These are phyloP conservation scores for Colletotrichum lupini DNA, from an alignment of 2,329 filamentous ascomycete species.

Conservation along the genomic window DNA sequence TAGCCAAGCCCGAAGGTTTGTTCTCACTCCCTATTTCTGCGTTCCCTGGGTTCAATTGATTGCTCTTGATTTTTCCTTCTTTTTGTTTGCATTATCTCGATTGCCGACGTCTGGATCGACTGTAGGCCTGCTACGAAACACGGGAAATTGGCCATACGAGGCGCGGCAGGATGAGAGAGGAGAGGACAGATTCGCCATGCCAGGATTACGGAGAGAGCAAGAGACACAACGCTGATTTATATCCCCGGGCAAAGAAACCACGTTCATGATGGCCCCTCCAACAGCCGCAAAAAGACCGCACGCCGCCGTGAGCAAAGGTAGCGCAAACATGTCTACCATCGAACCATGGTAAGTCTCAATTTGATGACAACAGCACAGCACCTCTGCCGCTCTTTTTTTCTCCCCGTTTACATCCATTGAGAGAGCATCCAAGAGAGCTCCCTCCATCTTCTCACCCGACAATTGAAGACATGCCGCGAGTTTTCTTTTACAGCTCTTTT, in stretches of 20 bases:
- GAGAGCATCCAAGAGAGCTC: background rate
- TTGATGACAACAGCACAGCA: background rate
- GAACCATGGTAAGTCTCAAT: conserved; percentile 8
- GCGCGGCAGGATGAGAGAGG: background rate
- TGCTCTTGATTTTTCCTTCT: background rate
- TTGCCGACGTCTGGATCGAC: background rate
- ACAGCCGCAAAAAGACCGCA: conserved; percentile 30
- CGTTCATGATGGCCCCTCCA: conserved; percentile 30
- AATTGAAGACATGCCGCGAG: background rate
- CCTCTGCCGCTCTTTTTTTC: background rate
- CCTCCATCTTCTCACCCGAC: background rate
- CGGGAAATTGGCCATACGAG: background rate
- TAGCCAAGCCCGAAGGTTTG: conserved; percentile 24
- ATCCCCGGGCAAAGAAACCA: conserved; percentile 13
- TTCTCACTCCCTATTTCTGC: background rate
- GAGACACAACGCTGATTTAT: conserved; percentile 25
- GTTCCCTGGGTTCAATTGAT: conserved; percentile 2
- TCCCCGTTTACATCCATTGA: background rate
- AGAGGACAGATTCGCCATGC: conserved; percentile 28
- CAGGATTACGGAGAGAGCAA: conserved; percentile 1
- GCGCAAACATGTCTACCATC: background rate
- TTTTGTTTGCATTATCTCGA: background rate
- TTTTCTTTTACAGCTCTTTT: background rate
- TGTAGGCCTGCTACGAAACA: conserved; percentile 14
- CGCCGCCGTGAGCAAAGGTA: conserved; percentile 23